Evolutionary conservation across 352 stramenopile genomes (phyloP), one percentile per base, ranked within the genome.

Genomic region (Globisporangium sylvaticum): DNA sequence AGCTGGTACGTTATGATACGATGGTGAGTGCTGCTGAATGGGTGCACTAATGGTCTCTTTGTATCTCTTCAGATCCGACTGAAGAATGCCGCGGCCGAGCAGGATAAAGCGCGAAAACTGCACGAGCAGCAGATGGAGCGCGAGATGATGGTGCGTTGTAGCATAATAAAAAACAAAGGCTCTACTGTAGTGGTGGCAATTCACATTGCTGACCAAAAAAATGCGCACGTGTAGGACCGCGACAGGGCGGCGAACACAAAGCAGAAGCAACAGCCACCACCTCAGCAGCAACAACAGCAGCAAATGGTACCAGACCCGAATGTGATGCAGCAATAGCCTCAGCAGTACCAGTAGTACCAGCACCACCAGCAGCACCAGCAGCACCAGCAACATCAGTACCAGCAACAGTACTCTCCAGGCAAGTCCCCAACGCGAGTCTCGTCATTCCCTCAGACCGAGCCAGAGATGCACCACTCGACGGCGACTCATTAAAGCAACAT

Each of bases 41-140:
- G 39, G 15, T 22, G 0, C 39, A 22, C 39, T 48, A 15, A 48
- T 15, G 15, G 5, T n/a, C 15, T 8, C 18, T n/a, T 0, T 48
- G 4, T 6, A 46, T 48, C 4, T 20, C 15, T 8, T 9, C 54
- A 81, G 73, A 71, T 85, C 59, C 69, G 70, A 0, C 65, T 78
- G 54, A 91, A 91, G 65, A 78, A 88, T 59, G 79, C 69, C 10
- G 67, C 72, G 9, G 69, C 65, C 22, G 76, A 88, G 34, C 59
- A 80, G 22, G 80, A 81, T 15, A 84, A 81, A 34, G 64, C 66
- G 48, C 79, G 62, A 4, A 75, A 70, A 39, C 65, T 59, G 20
- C 70, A 78, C 24, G 83, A 91, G 37, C 77, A 87, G 72, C 79
- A 78, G n/a, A 42, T 71, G 9, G 80, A 91, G 62, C 59, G 83